Conservation (phyloP, 352 stramenopile genomes). For the Phytophthora pisi region DNA sequence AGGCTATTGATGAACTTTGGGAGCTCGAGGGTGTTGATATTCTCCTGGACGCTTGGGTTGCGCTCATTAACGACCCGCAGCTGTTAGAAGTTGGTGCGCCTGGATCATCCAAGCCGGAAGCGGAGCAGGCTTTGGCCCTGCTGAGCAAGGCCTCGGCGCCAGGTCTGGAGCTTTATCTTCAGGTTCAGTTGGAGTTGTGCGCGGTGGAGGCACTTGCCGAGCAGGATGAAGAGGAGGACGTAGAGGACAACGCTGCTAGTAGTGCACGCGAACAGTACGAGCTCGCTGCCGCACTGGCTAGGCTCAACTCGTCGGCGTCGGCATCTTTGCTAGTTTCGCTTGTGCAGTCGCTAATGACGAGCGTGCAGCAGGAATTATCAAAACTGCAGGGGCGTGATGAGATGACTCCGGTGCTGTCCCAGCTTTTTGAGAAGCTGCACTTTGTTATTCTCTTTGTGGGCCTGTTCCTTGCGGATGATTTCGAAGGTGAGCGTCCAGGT, state of each 20-base stretch:
- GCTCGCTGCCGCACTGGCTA: slow-evolving; percentile 67
- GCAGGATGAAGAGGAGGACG: slow-evolving; percentile 84
- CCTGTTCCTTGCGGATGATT: slow-evolving; percentile 83
- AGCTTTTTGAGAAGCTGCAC: slow-evolving; percentile 82
- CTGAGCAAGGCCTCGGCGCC: slow-evolving; percentile 65
- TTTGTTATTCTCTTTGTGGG: slow-evolving; percentile 81
- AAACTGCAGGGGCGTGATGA: slow-evolving; percentile 54
- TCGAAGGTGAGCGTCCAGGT: slow-evolving; percentile 68
- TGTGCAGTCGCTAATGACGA: slow-evolving; percentile 61
- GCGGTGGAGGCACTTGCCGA: slow-evolving; percentile 67
- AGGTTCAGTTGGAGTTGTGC: slow-evolving; percentile 75
- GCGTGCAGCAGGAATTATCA: slow-evolving; percentile 48
- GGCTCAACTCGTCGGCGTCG: slow-evolving; percentile 65
- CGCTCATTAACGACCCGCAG: slow-evolving; percentile 65
- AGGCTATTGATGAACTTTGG: slow-evolving; percentile 79
- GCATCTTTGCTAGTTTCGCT: slow-evolving; percentile 61
- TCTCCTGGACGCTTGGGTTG: slow-evolving; percentile 81
- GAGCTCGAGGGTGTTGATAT: slow-evolving; percentile 83
- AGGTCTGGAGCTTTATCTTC: slow-evolving; percentile 79
- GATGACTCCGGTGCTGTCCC: slow-evolving; percentile 62
- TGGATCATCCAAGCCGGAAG: slow-evolving; percentile 34
- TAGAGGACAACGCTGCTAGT: slow-evolving; percentile 79
- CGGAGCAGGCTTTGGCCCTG: slow-evolving; percentile 41
- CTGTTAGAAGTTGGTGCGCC: slow-evolving; percentile 43
- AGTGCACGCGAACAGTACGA: slow-evolving; percentile 72